A percentile compares a stretch with the other conserved stretches of the same genome.
phyloP scores from a whole-genome alignment of 2,329 filamentous ascomycete genomes.

The Pestalotiopsis fici region DNA sequence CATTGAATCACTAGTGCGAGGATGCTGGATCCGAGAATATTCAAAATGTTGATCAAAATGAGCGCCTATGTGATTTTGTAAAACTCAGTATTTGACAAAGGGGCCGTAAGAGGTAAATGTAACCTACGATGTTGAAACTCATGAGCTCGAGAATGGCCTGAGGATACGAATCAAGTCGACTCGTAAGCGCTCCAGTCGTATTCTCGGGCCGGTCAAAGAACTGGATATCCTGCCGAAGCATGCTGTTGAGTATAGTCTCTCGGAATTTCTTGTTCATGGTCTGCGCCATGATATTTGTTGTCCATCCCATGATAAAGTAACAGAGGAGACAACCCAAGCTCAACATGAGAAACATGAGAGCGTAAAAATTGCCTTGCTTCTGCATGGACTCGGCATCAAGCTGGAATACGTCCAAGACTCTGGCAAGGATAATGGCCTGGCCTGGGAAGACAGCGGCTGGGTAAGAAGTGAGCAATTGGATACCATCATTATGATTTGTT shows the following conservation, averaged over 20 bases:
- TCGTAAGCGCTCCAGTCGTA: slow-evolving; percentile 56
- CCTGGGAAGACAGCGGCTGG: slow-evolving; percentile 29
- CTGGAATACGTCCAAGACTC: slow-evolving; percentile 22
- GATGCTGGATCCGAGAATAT: slow-evolving; percentile 59
- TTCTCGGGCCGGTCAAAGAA: slow-evolving; percentile 61
- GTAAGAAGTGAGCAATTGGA: neutral
- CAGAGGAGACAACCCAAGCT: slow-evolving; percentile 49
- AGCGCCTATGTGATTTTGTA: slow-evolving; percentile 29
- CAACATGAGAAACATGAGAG: slow-evolving; percentile 61
- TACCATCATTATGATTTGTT: neutral
- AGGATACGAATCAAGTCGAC: slow-evolving; percentile 52
- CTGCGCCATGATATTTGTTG: slow-evolving; percentile 23
- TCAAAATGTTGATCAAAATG: slow-evolving; percentile 60
- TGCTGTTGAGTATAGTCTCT: slow-evolving; percentile 26
- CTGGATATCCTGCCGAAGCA: slow-evolving; percentile 42
- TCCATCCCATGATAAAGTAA: slow-evolving; percentile 48
- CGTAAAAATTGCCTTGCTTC: slow-evolving; percentile 38
- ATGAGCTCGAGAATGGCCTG: slow-evolving; percentile 59
- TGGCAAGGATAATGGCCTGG: slow-evolving; percentile 32
- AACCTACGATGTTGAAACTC: slow-evolving; percentile 56
- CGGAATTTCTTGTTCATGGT: slow-evolving; percentile 35
- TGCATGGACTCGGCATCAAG: slow-evolving; percentile 22
- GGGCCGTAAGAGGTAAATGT: neutral
- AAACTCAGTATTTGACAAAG: neutral
- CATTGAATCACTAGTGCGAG: slow-evolving; percentile 71